Evolutionary conservation across 495 filamentous ascomycete species (phyloP).

Genomic region (Chaetomium fimeti): DNA sequence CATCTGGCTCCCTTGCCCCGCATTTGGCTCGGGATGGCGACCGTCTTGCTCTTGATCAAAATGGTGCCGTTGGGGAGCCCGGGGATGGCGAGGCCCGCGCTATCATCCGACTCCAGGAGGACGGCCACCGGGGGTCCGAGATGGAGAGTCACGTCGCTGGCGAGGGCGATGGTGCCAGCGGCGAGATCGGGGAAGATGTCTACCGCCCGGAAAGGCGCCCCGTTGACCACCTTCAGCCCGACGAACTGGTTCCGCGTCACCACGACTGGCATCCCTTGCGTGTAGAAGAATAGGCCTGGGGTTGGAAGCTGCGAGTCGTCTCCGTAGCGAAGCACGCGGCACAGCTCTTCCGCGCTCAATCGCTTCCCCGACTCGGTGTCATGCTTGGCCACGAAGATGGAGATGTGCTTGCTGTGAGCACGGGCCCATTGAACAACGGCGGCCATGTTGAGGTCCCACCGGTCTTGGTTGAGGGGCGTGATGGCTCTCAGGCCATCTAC

Average conservation of each 20-base stretch:
- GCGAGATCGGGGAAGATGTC: slow-evolving; percentile 16
- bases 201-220: slow-evolving; percentile 1
- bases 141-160: too few relatives aligned
- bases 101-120: slow-evolving; percentile 14
- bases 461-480: slow-evolving; percentile 11
- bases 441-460: slow-evolving; percentile 14
- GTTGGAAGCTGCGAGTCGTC: slow-evolving; percentile 17
- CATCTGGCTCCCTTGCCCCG: slow-evolving; percentile 1
- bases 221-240: slow-evolving; percentile 11
- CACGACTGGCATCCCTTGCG: too few relatives aligned
- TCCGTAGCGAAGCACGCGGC: slow-evolving; percentile 11
- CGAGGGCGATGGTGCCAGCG: slow-evolving; percentile 1
- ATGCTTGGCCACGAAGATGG: too few relatives aligned
- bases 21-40: slow-evolving; percentile 11
- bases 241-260: slow-evolving; percentile 16
- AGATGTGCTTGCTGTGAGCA: too few relatives aligned
- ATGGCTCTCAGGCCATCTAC: slow-evolving; percentile 11
- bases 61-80: slow-evolving; percentile 12
- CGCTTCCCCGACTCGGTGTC: too few relatives aligned
- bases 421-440: too few relatives aligned
- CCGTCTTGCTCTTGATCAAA: slow-evolving; percentile 19
- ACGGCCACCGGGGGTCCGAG: slow-evolving; percentile 11
- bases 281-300: slow-evolving; percentile 14
- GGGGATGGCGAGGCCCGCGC: slow-evolving; percentile 12
- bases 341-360: slow-evolving; percentile 3